Conservation (phyloP, 768 basidiomycete genomes). For the Lyophyllum decastes region DNA sequence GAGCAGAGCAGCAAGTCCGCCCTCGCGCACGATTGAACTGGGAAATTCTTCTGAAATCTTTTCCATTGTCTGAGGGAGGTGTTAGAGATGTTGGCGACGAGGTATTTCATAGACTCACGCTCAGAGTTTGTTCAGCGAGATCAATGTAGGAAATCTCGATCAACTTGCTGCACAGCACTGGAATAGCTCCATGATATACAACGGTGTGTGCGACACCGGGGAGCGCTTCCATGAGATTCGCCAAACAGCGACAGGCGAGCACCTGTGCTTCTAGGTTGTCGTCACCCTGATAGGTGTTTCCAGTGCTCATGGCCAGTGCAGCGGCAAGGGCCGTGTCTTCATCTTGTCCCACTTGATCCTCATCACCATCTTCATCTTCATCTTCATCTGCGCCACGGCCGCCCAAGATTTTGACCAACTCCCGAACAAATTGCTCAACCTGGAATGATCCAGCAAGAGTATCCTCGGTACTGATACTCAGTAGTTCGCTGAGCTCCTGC, state of each 20-base stretch:
- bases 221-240: conserved; percentile 98
- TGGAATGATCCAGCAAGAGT: conserved; percentile 96
- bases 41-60: conserved; percentile 99
- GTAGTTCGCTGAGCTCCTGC: conserved; percentile 91
- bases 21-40: conserved; percentile 92
- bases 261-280: conserved; percentile 93
- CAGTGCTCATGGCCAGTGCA: conserved; percentile 80
- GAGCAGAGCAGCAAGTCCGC: conserved; percentile 88
- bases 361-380: conserved; percentile 70
- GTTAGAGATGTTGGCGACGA: conserved; percentile 18
- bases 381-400: conserved; percentile 77
- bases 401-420: conserved; percentile 88
- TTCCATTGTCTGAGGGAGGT: conserved; percentile 78
- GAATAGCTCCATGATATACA: conserved; percentile 97
- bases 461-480: conserved; percentile 97
- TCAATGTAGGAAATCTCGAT: conserved; percentile 98
- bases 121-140: conserved; percentile 95
- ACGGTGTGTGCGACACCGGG: conserved; percentile 97
- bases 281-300: conserved; percentile 70
- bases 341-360: conserved; percentile 60
- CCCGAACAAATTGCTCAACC: conserved; percentile 88
- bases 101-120: conserved; percentile 59
- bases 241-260: conserved; percentile 93
- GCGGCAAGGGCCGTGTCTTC: conserved; percentile 91
- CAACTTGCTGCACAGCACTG: conserved; percentile 95